Percentiles rank a stretch among this genome's conserved stretches.
phyloP scores from a whole-genome alignment of 2,329 filamentous ascomycete genomes.

The Trichoderma citrinoviride region DNA sequence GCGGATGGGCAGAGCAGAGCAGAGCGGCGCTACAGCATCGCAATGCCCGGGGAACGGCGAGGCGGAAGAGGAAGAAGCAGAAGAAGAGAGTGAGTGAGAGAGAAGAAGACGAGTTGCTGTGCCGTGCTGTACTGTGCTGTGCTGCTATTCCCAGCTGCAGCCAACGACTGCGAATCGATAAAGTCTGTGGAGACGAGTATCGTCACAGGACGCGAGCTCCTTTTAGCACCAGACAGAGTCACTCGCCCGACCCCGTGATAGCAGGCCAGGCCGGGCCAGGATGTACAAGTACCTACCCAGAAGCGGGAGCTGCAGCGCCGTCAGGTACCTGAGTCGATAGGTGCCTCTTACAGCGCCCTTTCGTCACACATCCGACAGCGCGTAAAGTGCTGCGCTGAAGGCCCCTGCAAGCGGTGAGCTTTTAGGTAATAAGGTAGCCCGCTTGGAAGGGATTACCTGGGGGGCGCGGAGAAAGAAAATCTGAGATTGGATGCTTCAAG shows the following conservation, averaged over 20 bases:
- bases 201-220: slow-evolving; percentile 24
- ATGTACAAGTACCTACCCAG: not conserved
- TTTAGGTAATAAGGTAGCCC: not conserved
- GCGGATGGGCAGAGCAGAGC: not conserved
- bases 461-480: not conserved
- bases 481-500: not conserved
- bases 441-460: not conserved
- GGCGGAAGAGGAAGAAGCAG: no score
- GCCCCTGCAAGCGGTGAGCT: slow-evolving; percentile 16
- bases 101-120: no score
- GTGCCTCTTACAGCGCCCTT: no score
- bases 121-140: not conserved
- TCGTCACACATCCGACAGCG: not conserved
- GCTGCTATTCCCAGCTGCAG: not conserved
- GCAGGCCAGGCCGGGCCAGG: slow-evolving; percentile 17
- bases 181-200: slow-evolving; percentile 22
- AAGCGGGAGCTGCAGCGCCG: no score
- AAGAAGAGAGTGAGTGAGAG: no score
- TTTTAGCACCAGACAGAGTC: slow-evolving; percentile 24
- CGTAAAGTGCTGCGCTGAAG: not conserved
- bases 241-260: slow-evolving; percentile 24
- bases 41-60: not conserved
- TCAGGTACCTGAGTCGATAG: no score
- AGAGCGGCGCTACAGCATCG: not conserved
- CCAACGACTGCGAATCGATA: slow-evolving; percentile 17